Evolutionary conservation across 352 stramenopile species (phyloP), one percentile per base, ranked within the genome.

Genomic region (Phytopythium montanum): DNA sequence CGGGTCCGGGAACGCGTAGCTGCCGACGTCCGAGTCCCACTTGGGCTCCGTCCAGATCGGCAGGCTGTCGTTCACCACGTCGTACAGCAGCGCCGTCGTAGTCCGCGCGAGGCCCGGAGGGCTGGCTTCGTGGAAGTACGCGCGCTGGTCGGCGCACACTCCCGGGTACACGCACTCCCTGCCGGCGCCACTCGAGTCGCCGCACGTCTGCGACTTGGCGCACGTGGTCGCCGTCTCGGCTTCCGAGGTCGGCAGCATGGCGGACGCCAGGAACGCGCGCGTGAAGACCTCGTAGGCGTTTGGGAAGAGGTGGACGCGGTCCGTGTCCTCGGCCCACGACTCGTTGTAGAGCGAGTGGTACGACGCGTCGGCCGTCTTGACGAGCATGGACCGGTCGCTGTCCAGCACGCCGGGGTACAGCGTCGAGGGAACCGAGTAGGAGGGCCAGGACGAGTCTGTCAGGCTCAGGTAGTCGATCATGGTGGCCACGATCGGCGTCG

Each of bases 231-330:
- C 72, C 19, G 33, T 51, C 18, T 70, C 62, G 5, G 62, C 64
- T 7, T 70, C 72, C 42, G 56, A 64, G 36, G 79, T 75, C 10
- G 77, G 73, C 28, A 79, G 65, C 60, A 92, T 77, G 1, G 73
- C 65, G 0, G 83, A 73, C 12, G 83, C 83, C 10, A 95, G 64
- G 59, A 92, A 93, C 0, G 79, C 62, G 23, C 83, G 79, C 29
- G 76, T 87, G 52, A 95, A 95, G 14, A 75, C 71, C 61, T 95
- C 83, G 64, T 92, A 92, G 10, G 81, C 83, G 56, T 93, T 93
- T 26, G 85, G 85, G 68, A 92, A 92, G 19, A 94, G 59, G 13
- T 75, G 72, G 9, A 92, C 58, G 28, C 73, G 66, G 64, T 84
- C 76, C 16, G 66, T 56, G 23, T 81, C 66, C 21, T 92, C 75